A percentile compares a stretch with the other conserved stretches of the same genome.
Evolutionary conservation across 768 basidiomycete species (phyloP).

Genomic region (Auriscalpium microsporum): DNA sequence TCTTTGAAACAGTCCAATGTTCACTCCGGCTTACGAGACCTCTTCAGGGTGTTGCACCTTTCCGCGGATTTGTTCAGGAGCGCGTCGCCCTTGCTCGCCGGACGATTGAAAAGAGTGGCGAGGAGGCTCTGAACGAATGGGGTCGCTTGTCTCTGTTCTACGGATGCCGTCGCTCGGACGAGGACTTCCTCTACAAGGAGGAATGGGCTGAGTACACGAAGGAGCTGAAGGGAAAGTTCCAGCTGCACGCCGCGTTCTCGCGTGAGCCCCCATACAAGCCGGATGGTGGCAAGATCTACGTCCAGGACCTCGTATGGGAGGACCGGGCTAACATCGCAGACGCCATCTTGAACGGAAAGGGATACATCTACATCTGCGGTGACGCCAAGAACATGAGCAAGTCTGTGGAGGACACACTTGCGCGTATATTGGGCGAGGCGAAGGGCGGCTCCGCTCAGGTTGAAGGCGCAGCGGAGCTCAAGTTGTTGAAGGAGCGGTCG

Average conservation of each 20-base stretch:
- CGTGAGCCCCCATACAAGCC: constrained; percentile 79
- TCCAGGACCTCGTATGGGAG: constrained; percentile 95
- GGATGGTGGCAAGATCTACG: constrained; percentile 94
- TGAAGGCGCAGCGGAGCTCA: constrained; percentile 87
- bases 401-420: constrained; percentile 85
- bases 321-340: constrained; percentile 76
- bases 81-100: constrained; percentile 93
- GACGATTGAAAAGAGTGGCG: constrained; percentile 91
- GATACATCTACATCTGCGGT: constrained; percentile 96
- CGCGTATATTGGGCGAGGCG: constrained; percentile 79
- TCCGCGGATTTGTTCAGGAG: constrained; percentile 98
- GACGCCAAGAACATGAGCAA: constrained; percentile 97
- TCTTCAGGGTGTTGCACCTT: constrained; percentile 89
- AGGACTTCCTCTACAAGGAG: constrained; percentile 91
- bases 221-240: constrained; percentile 89
- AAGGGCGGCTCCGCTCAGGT: constrained; percentile 86
- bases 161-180: constrained; percentile 81
- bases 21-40: constrained; percentile 1
- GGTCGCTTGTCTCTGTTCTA: constrained; percentile 92
- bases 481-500: constrained; percentile 90
- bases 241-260: constrained; percentile 84
- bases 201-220: constrained; percentile 88
- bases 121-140: constrained; percentile 91
- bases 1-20: background rate
- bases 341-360: constrained; percentile 88